phyloP scores from a whole-genome alignment of 345 rosid species.

The Salix brachista region DNA sequence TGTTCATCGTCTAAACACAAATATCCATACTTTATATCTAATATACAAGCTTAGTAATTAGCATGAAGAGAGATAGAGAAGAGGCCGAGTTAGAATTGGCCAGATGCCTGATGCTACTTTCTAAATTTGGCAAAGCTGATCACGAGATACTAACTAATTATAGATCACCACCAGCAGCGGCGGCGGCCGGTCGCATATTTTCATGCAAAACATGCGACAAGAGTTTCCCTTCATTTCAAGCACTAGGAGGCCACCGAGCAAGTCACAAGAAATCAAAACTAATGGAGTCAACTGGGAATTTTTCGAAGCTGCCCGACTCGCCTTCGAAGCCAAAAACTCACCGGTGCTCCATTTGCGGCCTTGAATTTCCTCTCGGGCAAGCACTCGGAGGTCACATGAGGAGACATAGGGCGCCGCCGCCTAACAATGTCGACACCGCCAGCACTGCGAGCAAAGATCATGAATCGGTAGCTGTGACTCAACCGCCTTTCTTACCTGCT shows the following conservation, averaged over 20 bases:
- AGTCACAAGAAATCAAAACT: conserved; percentile 68
- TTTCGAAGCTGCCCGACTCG: conserved; percentile 17
- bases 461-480: conserved; percentile 10
- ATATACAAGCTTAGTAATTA: not conserved
- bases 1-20: not conserved
- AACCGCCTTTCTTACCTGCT: not conserved
- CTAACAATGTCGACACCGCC: not conserved
- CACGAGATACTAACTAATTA: not conserved
- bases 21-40: not conserved
- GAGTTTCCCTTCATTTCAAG: conserved; percentile 75
- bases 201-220: conserved; percentile 84
- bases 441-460: not conserved
- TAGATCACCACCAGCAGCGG: not conserved
- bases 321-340: conserved; percentile 61
- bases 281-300: conserved; percentile 15
- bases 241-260: conserved; percentile 87
- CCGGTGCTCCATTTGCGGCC: conserved; percentile 82
- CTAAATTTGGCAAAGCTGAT: conserved; percentile 41
- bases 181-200: conserved; percentile 37
- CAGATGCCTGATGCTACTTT: conserved; percentile 60
- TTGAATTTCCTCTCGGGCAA: conserved; percentile 75
- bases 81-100: conserved; percentile 41
- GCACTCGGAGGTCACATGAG: conserved; percentile 98
- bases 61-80: conserved; percentile 50
- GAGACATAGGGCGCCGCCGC: conserved; percentile 44